A percentile compares a stretch with the other conserved stretches of the same genome.
Evolutionary conservation across 1,284 basidiomycete genomes (phyloP).

Genomic region (Trametes pubescens): DNA sequence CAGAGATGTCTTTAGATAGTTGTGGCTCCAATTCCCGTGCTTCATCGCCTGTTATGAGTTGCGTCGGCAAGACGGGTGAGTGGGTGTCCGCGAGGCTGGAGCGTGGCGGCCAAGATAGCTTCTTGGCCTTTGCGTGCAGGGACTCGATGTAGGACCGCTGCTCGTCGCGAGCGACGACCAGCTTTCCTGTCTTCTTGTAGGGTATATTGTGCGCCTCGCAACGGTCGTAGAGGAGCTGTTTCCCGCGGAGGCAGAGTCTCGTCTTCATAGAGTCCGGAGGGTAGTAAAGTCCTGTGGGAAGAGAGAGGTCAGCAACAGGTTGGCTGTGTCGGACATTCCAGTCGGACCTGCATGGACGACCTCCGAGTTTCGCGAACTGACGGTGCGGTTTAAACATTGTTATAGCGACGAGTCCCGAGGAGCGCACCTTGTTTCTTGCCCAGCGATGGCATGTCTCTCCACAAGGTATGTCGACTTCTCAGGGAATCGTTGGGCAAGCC

Average conservation of each 20-base stretch:
- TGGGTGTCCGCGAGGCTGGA: conserved; percentile 38
- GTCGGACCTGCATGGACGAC: conserved; percentile 88
- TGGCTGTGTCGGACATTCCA: background rate
- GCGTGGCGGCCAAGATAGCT: conserved; percentile 59
- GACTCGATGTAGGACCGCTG: conserved; percentile 77
- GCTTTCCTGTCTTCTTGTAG: conserved; percentile 84
- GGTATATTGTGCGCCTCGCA: conserved; percentile 76
- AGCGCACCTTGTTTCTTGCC: conserved; percentile 84
- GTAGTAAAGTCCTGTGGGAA: conserved; percentile 75
- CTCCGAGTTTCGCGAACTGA: conserved; percentile 93
- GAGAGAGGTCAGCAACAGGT: background rate
- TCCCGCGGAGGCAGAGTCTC: conserved; percentile 85
- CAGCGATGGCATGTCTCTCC: conserved; percentile 78
- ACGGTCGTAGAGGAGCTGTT: conserved; percentile 84
- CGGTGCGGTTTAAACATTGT: conserved; percentile 1
- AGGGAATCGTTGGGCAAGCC: conserved; percentile 73
- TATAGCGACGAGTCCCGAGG: background rate
- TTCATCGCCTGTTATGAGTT: conserved; percentile 77
- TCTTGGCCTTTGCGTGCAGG: conserved; percentile 70
- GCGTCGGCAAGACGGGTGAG: conserved; percentile 62
- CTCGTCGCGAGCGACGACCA: conserved; percentile 78
- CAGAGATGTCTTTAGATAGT: conserved; percentile 73
- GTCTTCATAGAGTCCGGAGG: conserved; percentile 90
- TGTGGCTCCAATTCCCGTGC: conserved; percentile 85
- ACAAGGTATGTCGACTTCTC: conserved; percentile 84